Base-by-base conservation (phyloP, 495 filamentous ascomycete genomes). In the Aspergillus leporis region DNA sequence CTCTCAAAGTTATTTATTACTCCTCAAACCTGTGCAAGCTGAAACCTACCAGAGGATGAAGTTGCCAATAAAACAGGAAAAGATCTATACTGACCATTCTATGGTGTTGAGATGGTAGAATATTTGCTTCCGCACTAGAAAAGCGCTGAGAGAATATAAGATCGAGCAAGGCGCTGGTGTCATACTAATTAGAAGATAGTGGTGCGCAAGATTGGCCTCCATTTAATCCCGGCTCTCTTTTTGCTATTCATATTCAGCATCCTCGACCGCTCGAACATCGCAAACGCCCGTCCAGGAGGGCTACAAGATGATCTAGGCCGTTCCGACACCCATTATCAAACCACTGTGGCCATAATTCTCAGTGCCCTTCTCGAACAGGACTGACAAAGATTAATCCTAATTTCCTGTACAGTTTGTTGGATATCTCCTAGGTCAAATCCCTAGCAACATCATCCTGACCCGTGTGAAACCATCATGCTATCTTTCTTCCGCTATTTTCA, bases 361-460 rank as follows among this genome's bases (percentile, higher is more conserved):
- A 47, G 58, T 53, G 6, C 45, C 8, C 4, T 28, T 4, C 0
- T 7, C 6, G 23, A 50, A 30, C 6, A 1, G 21, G 5, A 50
- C 4, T 23, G 3, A 25, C 4, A 8, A 10, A 46, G 30, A 36
- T 50, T 5, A 25, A 40, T 9, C 2, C 36, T 22, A 22, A 34
- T 25, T 25, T n/a, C 6, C 9, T 28, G 5, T 2, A 2, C 25
- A 62, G 56, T 65, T 65, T 28, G 63, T 65, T 14, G 74, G 74
- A 0, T 83, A 83, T 57, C 58, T 82, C 10, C 61, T 83, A 13
- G 78, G 80, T 69, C 79, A 83, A 63, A 65, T 86, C 21, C 83
- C 83, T 2, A 83, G 80, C 2, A 86, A 85, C 54, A 66, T 85
- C n/a, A 75, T 84, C 38, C 60, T 85, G 10, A 84, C 83, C 57